Percentiles rank a stretch among this genome's conserved stretches.
These are phyloP conservation scores for Cladosporium cucumerinum DNA, from an alignment of 2,329 filamentous ascomycete genomes.

Conservation along the genomic window DNA sequence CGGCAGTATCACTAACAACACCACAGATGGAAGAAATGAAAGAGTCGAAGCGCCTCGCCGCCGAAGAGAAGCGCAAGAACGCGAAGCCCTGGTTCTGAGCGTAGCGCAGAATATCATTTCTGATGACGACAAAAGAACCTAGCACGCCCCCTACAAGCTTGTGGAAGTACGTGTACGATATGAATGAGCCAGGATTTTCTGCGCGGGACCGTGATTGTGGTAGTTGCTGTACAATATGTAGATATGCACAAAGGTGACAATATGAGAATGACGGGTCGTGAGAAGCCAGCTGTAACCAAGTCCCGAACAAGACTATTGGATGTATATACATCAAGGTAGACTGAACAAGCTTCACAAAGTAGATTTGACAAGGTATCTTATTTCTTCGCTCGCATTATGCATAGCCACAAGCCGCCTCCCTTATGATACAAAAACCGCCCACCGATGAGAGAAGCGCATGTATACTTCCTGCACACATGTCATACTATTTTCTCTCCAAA, in stretches of 20 bases:
- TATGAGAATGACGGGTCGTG: too few relatives aligned
- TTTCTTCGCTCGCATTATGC: background rate
- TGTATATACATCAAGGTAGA: too few relatives aligned
- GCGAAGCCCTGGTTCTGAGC: conserved; percentile 32
- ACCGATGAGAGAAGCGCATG: background rate
- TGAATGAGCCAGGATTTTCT: background rate
- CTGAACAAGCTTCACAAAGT: too few relatives aligned
- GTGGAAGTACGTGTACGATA: background rate
- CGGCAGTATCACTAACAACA: background rate
- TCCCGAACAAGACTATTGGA: too few relatives aligned
- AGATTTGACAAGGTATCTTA: too few relatives aligned
- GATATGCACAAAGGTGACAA: background rate
- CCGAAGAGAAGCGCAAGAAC: conserved; percentile 29
- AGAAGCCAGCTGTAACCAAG: too few relatives aligned
- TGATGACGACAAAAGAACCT: too few relatives aligned
- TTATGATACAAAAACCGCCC: background rate
- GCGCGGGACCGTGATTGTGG: background rate
- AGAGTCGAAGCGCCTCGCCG: conserved; percentile 39
- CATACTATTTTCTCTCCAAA: background rate
- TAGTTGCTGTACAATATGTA: background rate
- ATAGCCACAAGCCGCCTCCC: background rate
- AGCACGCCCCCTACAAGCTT: too few relatives aligned
- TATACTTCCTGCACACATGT: background rate
- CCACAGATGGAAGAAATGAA: conserved; percentile 45
- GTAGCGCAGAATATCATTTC: background rate